A percentile compares a stretch with the other conserved stretches of the same genome.
Evolutionary conservation across 2,329 filamentous ascomycete genomes (phyloP).

Genomic region (Zasmidium citrigriseum): DNA sequence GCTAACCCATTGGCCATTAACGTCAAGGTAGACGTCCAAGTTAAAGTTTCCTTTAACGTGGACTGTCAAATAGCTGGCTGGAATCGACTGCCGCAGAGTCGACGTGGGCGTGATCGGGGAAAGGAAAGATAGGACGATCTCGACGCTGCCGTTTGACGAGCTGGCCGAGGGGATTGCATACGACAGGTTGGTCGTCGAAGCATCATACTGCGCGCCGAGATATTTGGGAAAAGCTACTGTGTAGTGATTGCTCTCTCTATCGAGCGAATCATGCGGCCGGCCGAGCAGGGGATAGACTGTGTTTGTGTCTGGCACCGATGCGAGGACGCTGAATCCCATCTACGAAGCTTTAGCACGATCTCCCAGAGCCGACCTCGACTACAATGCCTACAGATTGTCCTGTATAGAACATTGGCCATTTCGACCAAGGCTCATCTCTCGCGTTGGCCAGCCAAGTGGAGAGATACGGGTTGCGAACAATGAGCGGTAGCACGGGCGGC

Average conservation of each 20-base stretch:
- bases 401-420: constrained; percentile 86
- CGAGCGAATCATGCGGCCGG: constrained; percentile 64
- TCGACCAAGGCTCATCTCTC: constrained; percentile 72
- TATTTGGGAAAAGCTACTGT: constrained; percentile 61
- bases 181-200: constrained; percentile 69
- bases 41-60: constrained; percentile 65
- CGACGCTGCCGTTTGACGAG: constrained; percentile 39
- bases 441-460: constrained; percentile 63
- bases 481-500: constrained; percentile 54
- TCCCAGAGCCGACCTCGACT: background rate
- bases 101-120: constrained; percentile 81
- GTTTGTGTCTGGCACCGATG: constrained; percentile 60
- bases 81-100: constrained; percentile 76
- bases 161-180: constrained; percentile 57
- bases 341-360: constrained; percentile 30
- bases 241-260: constrained; percentile 49
- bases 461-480: constrained; percentile 54
- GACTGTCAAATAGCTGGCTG: constrained; percentile 77
- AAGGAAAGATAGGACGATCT: constrained; percentile 66
- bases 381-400: constrained; percentile 58
- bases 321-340: constrained; percentile 65
- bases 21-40: constrained; percentile 49
- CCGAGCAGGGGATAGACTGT: constrained; percentile 66
- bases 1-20: constrained; percentile 73
- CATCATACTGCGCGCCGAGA: constrained; percentile 65